Evolutionary conservation across 2,329 filamentous ascomycete species (phyloP).

Genomic region (Xylaria arbuscula): DNA sequence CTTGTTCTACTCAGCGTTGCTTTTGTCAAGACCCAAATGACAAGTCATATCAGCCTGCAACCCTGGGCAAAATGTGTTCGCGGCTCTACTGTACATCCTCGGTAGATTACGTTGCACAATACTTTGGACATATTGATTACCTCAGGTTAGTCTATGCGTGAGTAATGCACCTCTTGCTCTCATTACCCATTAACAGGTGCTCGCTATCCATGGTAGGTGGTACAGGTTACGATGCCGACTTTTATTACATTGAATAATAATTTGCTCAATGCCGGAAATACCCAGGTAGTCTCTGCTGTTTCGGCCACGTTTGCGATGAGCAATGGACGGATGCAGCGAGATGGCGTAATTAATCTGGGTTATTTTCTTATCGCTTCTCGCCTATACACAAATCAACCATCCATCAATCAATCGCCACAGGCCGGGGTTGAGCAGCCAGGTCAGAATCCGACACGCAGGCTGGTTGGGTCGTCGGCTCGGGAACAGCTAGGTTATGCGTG

Average conservation of each 20-base stretch:
- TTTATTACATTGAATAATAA: slow-evolving; percentile 13
- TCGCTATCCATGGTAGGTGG: not conserved
- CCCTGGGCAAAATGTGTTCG: slow-evolving; percentile 5
- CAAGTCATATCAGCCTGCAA: slow-evolving; percentile 30
- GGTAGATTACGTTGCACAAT: slow-evolving; percentile 19
- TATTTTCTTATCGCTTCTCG: slow-evolving; percentile 20
- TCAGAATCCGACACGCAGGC: slow-evolving; percentile 30
- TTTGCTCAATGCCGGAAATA: slow-evolving; percentile 19
- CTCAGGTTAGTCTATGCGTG: not conserved
- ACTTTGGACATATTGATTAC: slow-evolving; percentile 4
- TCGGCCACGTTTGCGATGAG: slow-evolving; percentile 20
- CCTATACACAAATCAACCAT: slow-evolving; percentile 11
- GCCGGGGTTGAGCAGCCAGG: slow-evolving; percentile 12
- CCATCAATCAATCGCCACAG: slow-evolving; percentile 8
- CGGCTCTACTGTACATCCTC: slow-evolving; percentile 1
- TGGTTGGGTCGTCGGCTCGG: slow-evolving; percentile 29
- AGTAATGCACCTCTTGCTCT: not conserved
- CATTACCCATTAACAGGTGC: not conserved
- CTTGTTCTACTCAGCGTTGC: slow-evolving; percentile 23
- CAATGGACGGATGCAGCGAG: slow-evolving; percentile 17
- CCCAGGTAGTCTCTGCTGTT: slow-evolving; percentile 15
- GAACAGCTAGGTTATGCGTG: slow-evolving; percentile 31
- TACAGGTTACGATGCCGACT: slow-evolving; percentile 1
- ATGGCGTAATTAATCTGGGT: slow-evolving; percentile 23
- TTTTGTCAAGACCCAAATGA: slow-evolving; percentile 29